A percentile compares a stretch with the other conserved stretches of the same genome.
These are phyloP conservation scores for Claviceps sp. DNA, from an alignment of 2,329 filamentous ascomycete genomes.

Conservation along the genomic window DNA sequence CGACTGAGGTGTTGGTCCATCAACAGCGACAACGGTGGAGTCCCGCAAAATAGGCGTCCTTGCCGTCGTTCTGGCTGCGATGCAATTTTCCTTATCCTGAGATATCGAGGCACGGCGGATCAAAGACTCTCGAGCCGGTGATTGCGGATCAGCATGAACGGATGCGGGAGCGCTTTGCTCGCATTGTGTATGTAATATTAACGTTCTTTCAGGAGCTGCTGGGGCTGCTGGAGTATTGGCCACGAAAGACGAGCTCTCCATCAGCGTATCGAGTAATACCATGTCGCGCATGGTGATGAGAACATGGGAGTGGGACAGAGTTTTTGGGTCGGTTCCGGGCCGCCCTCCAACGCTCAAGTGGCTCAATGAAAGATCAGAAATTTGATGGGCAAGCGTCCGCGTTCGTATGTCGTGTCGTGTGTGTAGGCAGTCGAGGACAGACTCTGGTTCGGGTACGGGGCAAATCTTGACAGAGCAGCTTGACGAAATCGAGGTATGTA, in stretches of 20 bases:
- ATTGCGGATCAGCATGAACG: background rate
- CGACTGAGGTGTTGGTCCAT: conserved; percentile 19
- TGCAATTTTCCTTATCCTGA: conserved; percentile 14
- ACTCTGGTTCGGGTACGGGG: background rate
- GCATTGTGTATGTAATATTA: background rate
- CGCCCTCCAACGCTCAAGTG: conserved; percentile 1
- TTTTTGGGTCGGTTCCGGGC: conserved; percentile 1
- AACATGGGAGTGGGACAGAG: conserved; percentile 8
- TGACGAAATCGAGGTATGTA: no score
- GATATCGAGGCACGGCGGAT: background rate
- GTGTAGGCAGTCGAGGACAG: background rate
- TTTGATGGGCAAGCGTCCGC: background rate
- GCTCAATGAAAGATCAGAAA: background rate
- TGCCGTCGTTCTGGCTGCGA: conserved; percentile 14
- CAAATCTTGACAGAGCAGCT: background rate
- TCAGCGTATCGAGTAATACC: conserved; percentile 18
- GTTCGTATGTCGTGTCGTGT: background rate
- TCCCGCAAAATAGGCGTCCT: conserved; percentile 19
- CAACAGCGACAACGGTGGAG: conserved; percentile 8
- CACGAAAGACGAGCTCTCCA: conserved; percentile 16
- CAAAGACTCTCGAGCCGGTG: background rate
- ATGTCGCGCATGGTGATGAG: conserved; percentile 16
- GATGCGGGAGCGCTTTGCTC: background rate
- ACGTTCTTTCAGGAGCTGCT: conserved; percentile 11
- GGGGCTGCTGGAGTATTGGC: conserved; percentile 12